phyloP scores from a whole-genome alignment of 2,329 filamentous ascomycete species.

The Fonsecaea erecta region DNA sequence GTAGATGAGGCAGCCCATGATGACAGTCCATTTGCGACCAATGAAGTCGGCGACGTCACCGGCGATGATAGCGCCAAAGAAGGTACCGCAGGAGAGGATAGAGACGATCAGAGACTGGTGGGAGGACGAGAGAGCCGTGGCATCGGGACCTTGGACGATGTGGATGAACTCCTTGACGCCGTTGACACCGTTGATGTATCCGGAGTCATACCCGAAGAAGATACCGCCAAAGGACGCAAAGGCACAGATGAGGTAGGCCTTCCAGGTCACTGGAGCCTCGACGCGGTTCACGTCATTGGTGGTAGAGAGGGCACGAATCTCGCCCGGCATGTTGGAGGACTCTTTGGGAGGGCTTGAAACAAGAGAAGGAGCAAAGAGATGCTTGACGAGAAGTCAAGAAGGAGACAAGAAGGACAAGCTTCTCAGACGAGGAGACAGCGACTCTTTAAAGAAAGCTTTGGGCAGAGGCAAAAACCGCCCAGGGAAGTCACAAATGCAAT shows the following conservation, averaged over 20 bases:
- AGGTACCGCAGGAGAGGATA: constrained; percentile 77
- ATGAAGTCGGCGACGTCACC: constrained; percentile 77
- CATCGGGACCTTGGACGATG: constrained; percentile 41
- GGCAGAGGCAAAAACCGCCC: not conserved
- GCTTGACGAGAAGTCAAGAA: constrained; percentile 13
- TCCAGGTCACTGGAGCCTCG: constrained; percentile 62
- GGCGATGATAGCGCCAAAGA: constrained; percentile 76
- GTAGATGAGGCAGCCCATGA: constrained; percentile 73
- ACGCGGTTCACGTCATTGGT: constrained; percentile 57
- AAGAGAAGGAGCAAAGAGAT: not conserved
- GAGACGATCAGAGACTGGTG: constrained; percentile 70
- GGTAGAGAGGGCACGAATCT: constrained; percentile 30
- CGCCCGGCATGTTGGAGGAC: constrained; percentile 27
- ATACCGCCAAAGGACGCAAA: constrained; percentile 66
- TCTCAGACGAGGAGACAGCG: not conserved
- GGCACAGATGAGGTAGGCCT: constrained; percentile 66
- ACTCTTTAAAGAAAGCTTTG: constrained; percentile 21
- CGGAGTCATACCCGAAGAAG: constrained; percentile 65
- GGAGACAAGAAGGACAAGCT: constrained; percentile 11
- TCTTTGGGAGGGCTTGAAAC: not conserved
- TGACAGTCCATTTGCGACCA: constrained; percentile 73
- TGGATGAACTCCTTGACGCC: constrained; percentile 56
- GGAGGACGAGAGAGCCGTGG: constrained; percentile 49
- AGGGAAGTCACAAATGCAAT: constrained; percentile 9
- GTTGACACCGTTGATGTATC: constrained; percentile 60